Evolutionary conservation across 495 filamentous ascomycete genomes (phyloP), one percentile per base, ranked within the genome.

Genomic region (Neurospora hispaniola): DNA sequence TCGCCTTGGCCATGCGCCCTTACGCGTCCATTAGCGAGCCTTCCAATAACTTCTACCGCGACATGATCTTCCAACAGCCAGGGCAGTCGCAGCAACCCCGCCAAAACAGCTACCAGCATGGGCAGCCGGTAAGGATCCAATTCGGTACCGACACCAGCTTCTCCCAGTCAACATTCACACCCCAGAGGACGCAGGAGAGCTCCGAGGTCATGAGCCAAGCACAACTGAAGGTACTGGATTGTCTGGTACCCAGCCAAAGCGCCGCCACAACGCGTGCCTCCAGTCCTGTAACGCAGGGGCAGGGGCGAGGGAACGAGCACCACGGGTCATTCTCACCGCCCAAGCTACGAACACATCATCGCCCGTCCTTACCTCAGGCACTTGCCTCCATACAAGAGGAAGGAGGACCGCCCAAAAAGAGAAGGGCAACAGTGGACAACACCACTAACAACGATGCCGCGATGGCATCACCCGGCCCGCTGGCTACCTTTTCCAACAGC

Each of bases 91-190:
- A 54, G 46, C 46, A 54, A 27, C 46, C 20, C n/a, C 46, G 23
- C 12, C 54, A 62, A 31, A 62, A 62, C 27, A 62, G 54, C 54
- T 62, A 62, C 14, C 54, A 62, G 23, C 54, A 62, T 62, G 42
- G 20, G 31, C 70, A 39, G 12, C 77, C 54, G 54, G 54, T 62
- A 62, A 62, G 54, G 11, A 62, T 62, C 54, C 87, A 87, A 20
- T 93, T 88, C 85, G 91, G 91, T 23, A 90, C 91, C 0, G 91
- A 93, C 80, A 77, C 84, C 6, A 85, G 83, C 70, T 93, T 62
- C 54, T 62, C 54, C 0, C 54, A 62, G 54, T 14, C 54, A 6
- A 62, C 54, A 5, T 62, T 62, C 14, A 62, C 54, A 27, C 54
- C 54, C 11, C 54, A 62, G 12, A 62, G 54, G 20, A 62, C 23